Evolutionary conservation across 2,329 filamentous ascomycete species (phyloP).

Genomic region (Aciculosporium take): DNA sequence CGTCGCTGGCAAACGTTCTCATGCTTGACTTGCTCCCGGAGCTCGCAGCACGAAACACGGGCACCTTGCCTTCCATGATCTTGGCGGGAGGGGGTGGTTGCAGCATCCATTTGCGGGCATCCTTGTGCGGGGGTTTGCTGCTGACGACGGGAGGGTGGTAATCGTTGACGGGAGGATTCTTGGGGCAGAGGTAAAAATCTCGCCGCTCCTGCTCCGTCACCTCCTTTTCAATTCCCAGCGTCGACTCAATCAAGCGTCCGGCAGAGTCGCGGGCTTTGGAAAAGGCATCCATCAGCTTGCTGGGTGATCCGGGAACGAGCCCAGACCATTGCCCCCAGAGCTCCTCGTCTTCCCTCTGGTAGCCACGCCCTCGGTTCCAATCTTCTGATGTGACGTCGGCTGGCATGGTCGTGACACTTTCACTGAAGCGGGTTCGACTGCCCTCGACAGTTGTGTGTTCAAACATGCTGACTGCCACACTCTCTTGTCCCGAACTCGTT

Average conservation of each 20-base stretch:
- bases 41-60: conserved; percentile 49
- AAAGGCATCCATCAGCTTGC: conserved; percentile 43
- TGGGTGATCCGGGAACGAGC: conserved; percentile 29
- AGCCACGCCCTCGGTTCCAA: conserved; percentile 59
- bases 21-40: conserved; percentile 36
- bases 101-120: conserved; percentile 78
- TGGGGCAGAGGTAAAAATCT: conserved; percentile 46
- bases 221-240: conserved; percentile 35
- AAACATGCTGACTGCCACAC: conserved; percentile 27
- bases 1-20: conserved; percentile 27
- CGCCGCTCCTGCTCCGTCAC: conserved; percentile 38
- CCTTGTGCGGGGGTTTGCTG: conserved; percentile 52
- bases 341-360: conserved; percentile 79
- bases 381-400: conserved; percentile 33
- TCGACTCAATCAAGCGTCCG: conserved; percentile 38
- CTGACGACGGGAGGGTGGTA: conserved; percentile 74
- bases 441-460: conserved; percentile 24
- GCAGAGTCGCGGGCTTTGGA: conserved; percentile 44
- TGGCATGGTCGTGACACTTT: conserved; percentile 16
- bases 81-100: conserved; percentile 81
- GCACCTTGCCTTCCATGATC: conserved; percentile 78
- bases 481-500: conserved; percentile 43
- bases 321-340: conserved; percentile 50
- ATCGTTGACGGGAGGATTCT: conserved; percentile 68
- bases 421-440: conserved; percentile 20